phyloP scores from a whole-genome alignment of 176 grass and related monocot species.

The Rhipidocladum racemiflorum region DNA sequence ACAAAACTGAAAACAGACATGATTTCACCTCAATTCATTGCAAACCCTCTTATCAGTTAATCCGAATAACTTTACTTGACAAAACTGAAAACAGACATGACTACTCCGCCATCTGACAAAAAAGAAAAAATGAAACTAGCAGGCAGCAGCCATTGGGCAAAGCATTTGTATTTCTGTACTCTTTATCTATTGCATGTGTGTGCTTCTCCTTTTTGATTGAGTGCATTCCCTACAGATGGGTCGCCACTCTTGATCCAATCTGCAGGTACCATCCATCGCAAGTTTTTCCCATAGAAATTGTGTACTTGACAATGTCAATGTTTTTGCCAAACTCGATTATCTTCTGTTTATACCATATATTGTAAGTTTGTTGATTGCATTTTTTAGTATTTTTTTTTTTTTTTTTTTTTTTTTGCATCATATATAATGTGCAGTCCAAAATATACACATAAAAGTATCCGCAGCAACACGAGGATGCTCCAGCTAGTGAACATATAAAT shows the following conservation, averaged over 20 bases:
- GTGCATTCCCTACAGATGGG: not conserved
- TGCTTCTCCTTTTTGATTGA: not conserved
- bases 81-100: not conserved
- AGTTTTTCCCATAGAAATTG: not conserved
- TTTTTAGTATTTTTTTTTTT: too few relatives aligned
- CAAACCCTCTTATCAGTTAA: not conserved
- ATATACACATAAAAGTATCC: not conserved
- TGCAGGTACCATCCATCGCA: not conserved
- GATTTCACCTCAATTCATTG: not conserved
- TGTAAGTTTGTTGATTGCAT: not conserved
- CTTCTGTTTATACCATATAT: not conserved
- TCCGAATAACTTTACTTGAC: not conserved
- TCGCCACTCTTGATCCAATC: not conserved
- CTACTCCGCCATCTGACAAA: not conserved
- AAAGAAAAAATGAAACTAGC: not conserved
- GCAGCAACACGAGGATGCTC: not conserved
- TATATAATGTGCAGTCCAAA: not conserved
- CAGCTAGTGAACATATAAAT: not conserved
- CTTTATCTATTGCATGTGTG: too few relatives aligned
- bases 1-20: too few relatives aligned
- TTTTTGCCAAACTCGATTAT: not conserved
- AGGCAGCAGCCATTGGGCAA: not conserved
- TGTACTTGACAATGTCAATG: not conserved
- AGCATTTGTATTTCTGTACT: not conserved
- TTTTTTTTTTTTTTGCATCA: too few relatives aligned